Conservation (phyloP, 495 filamentous ascomycete genomes). For the Letharia lupina region DNA sequence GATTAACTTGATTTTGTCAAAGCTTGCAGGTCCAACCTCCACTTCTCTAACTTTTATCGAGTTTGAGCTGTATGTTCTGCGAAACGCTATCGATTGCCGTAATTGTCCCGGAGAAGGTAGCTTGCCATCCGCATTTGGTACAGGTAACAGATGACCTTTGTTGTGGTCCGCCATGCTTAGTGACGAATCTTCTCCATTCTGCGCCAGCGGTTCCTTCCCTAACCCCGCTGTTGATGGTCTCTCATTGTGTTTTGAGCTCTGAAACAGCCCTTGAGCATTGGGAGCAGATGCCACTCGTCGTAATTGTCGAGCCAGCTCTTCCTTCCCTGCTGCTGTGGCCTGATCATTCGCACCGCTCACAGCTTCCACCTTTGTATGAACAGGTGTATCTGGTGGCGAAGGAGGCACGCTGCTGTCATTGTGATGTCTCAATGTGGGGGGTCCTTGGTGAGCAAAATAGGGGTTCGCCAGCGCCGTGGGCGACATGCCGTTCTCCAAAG, state of each 20-base stretch:
- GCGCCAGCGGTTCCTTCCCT: conserved; percentile 64
- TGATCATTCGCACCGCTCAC: conserved; percentile 65
- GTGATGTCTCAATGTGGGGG: conserved; percentile 83
- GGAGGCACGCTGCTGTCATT: conserved; percentile 92
- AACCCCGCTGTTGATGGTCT: conserved; percentile 74
- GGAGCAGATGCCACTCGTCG: conserved; percentile 91
- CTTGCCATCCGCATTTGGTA: conserved; percentile 38
- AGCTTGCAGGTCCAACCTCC: conserved; percentile 89
- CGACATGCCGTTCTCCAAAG: conserved; percentile 77
- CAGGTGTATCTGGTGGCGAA: conserved; percentile 88
- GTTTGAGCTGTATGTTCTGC: conserved; percentile 96
- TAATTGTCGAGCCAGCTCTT: conserved; percentile 86
- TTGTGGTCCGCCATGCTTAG: conserved; percentile 48
- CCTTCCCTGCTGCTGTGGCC: conserved; percentile 72
- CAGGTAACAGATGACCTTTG: conserved; percentile 39
- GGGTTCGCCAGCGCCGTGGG: conserved; percentile 94
- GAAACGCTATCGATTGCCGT: conserved; percentile 59
- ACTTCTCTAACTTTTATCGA: conserved; percentile 84
- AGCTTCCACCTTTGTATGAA: conserved; percentile 58
- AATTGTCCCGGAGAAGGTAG: conserved; percentile 46
- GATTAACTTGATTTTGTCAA: conserved; percentile 99
- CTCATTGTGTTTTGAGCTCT: conserved; percentile 52
- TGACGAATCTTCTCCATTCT: conserved; percentile 47
- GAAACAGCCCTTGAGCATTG: conserved; percentile 91
- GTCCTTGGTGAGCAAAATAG: conserved; percentile 95